Percentiles rank a stretch among this genome's conserved stretches.
Evolutionary conservation across 805 yeast species (phyloP).

Genomic region (Wickerhamomyces chambardii): DNA sequence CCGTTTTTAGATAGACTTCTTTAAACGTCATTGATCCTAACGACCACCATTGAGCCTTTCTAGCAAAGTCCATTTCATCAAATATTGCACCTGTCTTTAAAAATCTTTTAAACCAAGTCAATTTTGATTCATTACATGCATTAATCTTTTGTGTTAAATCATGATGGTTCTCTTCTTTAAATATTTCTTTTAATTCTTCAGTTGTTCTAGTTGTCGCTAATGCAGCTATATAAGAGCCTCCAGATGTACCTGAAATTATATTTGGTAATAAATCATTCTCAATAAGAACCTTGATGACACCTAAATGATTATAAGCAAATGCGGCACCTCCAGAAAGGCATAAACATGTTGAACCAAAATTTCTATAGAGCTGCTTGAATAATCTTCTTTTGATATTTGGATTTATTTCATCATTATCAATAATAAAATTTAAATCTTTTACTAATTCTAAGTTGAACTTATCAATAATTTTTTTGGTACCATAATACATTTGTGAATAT

Average conservation of each 20-base stretch:
- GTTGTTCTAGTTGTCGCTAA: constrained; percentile 61
- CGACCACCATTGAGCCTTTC: constrained; percentile 61
- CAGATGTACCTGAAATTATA: constrained; percentile 71
- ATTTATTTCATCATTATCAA: constrained; percentile 27
- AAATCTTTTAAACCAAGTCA: constrained; percentile 54
- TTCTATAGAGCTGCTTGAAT: constrained; percentile 48
- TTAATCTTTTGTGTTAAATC: constrained; percentile 54
- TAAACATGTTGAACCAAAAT: constrained; percentile 65
- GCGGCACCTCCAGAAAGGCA: constrained; percentile 77
- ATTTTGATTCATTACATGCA: constrained; percentile 59
- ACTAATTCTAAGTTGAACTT: constrained; percentile 46
- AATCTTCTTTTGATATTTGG: constrained; percentile 35
- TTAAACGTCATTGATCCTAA: constrained; percentile 62
- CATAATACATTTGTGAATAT: constrained; percentile 68
- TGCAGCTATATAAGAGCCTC: constrained; percentile 76
- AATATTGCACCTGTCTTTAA: constrained; percentile 73
- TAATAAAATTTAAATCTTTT: constrained; percentile 33
- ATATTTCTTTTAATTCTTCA: constrained; percentile 46
- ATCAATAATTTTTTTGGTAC: constrained; percentile 56
- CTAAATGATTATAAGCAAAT: constrained; percentile 71
- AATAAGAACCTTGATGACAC: constrained; percentile 60
- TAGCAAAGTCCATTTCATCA: constrained; percentile 70
- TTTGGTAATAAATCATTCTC: constrained; percentile 60
- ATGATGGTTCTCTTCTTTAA: constrained; percentile 33
- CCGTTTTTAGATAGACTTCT: constrained; percentile 63